These are phyloP conservation scores for Jacaranda copaia DNA, from an alignment of 257 asterid genomes.

Conservation along the genomic window DNA sequence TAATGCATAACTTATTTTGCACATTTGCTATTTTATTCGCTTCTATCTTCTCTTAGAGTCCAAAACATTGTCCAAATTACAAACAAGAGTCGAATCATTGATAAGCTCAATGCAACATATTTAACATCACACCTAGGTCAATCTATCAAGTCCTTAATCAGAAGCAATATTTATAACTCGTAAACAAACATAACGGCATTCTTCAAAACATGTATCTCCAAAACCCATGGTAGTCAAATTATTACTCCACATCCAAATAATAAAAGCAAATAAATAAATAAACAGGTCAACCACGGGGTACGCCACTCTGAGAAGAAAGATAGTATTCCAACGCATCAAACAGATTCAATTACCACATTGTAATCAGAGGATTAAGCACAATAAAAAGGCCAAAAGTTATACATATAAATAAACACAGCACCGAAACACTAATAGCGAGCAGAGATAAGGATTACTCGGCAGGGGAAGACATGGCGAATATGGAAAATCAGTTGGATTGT, in stretches of 20 bases:
- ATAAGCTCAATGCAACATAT: neutral
- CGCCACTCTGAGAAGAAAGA: constrained; percentile 22
- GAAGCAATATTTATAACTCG: constrained; percentile 18
- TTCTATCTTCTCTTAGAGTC: neutral
- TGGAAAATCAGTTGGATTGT: constrained; percentile 30
- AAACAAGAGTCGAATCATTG: neutral
- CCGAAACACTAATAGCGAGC: neutral
- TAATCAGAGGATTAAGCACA: constrained; percentile 2
- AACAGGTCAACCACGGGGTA: constrained; percentile 18
- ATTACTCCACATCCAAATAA: constrained; percentile 22
- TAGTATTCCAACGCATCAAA: constrained; percentile 16
- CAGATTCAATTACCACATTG: neutral
- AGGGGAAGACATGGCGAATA: constrained; percentile 84
- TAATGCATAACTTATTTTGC: neutral
- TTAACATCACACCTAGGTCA: constrained; percentile 24
- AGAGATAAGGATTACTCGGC: constrained; percentile 67
- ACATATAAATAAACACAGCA: neutral
- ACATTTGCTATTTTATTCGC: neutral
- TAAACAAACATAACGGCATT: constrained; percentile 10
- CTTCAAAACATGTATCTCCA: constrained; percentile 1
- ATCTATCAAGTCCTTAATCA: constrained; percentile 21
- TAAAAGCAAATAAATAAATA: neutral
- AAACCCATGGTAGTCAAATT: constrained; percentile 1
- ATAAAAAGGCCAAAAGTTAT: neutral
- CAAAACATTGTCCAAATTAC: constrained; percentile 1